Evolutionary conservation across 306 rosid species (phyloP).

Genomic region (Pterocarpus santalinus): DNA sequence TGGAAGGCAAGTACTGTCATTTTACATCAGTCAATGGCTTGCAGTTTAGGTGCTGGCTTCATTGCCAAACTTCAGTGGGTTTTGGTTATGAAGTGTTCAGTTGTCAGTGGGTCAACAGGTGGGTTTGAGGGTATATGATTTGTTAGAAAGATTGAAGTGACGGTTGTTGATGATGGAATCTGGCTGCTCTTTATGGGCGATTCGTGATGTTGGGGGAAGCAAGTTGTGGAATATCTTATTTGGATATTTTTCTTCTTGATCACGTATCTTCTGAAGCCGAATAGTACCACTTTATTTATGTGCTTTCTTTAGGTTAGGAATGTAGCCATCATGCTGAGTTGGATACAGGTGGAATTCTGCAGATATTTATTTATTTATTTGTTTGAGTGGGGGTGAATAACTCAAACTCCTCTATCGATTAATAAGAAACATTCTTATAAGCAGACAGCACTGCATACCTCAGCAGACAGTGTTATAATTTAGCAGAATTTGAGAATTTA

Average conservation of each 20-base stretch:
- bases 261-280: conserved; percentile 1
- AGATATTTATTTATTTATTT: background rate
- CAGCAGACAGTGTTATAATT: conserved; percentile 17
- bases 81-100: background rate
- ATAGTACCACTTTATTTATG: background rate
- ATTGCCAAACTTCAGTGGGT: background rate
- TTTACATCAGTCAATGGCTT: background rate
- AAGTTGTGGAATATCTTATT: background rate
- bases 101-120: background rate
- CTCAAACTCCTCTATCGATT: background rate
- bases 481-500: background rate
- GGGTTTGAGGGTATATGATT: background rate
- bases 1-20: background rate
- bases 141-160: background rate
- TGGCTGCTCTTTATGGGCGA: background rate
- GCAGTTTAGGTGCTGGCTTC: background rate
- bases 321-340: conserved; percentile 9
- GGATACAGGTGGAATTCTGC: background rate
- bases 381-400: background rate
- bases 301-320: background rate
- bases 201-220: background rate
- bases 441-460: conserved; percentile 14
- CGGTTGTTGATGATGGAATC: background rate
- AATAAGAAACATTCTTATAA: conserved; percentile 6
- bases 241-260: conserved; percentile 4